These are phyloP conservation scores for Globisporangium mamillatum DNA, from an alignment of 352 stramenopile species.

Conservation along the genomic window DNA sequence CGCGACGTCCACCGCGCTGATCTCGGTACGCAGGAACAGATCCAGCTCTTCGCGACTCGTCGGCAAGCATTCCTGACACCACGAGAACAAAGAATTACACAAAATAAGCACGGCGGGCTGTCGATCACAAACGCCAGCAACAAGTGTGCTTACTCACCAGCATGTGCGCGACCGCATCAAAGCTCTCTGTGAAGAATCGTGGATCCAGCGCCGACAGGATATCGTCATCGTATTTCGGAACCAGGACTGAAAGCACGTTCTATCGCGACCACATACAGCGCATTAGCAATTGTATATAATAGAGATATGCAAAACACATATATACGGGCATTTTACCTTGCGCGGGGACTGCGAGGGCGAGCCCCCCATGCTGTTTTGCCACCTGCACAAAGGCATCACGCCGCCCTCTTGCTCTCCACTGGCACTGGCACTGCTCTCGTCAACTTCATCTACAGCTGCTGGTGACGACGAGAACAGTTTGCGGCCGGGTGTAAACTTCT, in stretches of 20 bases:
- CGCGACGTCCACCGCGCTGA: slow-evolving; percentile 76
- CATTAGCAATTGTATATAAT: not conserved
- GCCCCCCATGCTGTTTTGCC: slow-evolving; percentile 19
- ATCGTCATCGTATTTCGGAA: slow-evolving; percentile 63
- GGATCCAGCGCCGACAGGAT: slow-evolving; percentile 69
- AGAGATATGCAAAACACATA: not conserved
- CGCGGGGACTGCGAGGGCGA: slow-evolving; percentile 36
- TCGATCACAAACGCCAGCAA: not conserved
- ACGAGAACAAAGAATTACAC: not conserved
- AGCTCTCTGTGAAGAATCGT: slow-evolving; percentile 79
- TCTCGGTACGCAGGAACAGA: slow-evolving; percentile 75
- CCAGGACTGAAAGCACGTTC: slow-evolving; percentile 44
- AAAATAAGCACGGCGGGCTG: not conserved
- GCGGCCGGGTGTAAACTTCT: slow-evolving; percentile 35
- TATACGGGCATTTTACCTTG: slow-evolving; percentile 19
- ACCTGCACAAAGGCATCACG: slow-evolving; percentile 16
- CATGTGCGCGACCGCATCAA: slow-evolving; percentile 65
- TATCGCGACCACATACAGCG: not conserved
- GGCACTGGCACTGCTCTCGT: slow-evolving; percentile 10
- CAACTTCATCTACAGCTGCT: slow-evolving; percentile 13
- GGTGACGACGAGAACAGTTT: slow-evolving; percentile 22
- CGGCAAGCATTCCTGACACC: slow-evolving; percentile 59
- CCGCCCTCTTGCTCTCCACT: not conserved
- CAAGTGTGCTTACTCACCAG: slow-evolving; percentile 33
- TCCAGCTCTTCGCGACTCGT: slow-evolving; percentile 44